Percentiles rank a stretch among this genome's conserved stretches.
Evolutionary conservation across 2,329 filamentous ascomycete genomes (phyloP).

Genomic region (Cladorrhinum sp.): DNA sequence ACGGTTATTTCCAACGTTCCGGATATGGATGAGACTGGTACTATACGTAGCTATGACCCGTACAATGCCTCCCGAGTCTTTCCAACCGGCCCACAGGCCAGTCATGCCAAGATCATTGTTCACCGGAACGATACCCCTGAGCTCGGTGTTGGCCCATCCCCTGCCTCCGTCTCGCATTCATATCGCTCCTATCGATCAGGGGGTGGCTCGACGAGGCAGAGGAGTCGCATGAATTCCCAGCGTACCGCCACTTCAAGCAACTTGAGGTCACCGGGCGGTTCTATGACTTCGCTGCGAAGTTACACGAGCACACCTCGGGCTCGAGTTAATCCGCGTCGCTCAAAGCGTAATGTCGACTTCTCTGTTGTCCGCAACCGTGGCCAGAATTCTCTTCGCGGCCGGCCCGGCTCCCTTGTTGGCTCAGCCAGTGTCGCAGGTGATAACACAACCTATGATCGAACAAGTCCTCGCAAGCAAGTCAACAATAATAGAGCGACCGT

Average conservation of each 20-base stretch:
- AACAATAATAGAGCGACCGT: slow-evolving; percentile 1
- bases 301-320: slow-evolving; percentile 42
- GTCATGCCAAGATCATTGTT: slow-evolving; percentile 66
- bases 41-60: slow-evolving; percentile 73
- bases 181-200: slow-evolving; percentile 27
- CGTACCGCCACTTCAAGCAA: slow-evolving; percentile 31
- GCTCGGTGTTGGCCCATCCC: slow-evolving; percentile 30
- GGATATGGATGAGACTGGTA: slow-evolving; percentile 48
- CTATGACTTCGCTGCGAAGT: slow-evolving; percentile 50
- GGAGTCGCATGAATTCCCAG: slow-evolving; percentile 33
- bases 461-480: slow-evolving; percentile 23
- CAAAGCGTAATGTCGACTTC: slow-evolving; percentile 56
- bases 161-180: slow-evolving; percentile 36
- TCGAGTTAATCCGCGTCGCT: slow-evolving; percentile 45
- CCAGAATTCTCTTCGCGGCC: slow-evolving; percentile 18
- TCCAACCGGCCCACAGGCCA: slow-evolving; percentile 44
- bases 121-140: slow-evolving; percentile 50
- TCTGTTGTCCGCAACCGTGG: slow-evolving; percentile 42
- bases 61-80: slow-evolving; percentile 66
- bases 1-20: slow-evolving; percentile 63
- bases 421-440: slow-evolving; percentile 32
- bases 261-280: slow-evolving; percentile 38
- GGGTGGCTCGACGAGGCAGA: slow-evolving; percentile 26
- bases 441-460: slow-evolving; percentile 27
- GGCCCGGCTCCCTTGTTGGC: slow-evolving; percentile 20